A percentile compares a stretch with the other conserved stretches of the same genome.
These are phyloP conservation scores for Hura crepitans DNA, from an alignment of 441 rosid genomes.

Conservation along the genomic window DNA sequence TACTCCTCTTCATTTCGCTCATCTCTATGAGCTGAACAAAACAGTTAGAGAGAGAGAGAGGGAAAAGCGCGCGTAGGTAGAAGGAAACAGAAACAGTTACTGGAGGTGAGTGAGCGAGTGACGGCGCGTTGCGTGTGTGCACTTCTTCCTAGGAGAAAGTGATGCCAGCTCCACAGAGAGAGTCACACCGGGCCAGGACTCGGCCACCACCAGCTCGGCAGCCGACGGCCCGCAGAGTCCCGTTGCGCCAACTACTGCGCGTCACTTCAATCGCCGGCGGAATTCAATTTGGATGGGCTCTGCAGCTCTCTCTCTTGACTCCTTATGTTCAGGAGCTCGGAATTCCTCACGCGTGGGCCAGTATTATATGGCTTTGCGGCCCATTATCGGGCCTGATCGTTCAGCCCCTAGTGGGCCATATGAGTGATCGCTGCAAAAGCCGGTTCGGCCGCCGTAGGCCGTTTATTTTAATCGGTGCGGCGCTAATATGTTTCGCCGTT, in stretches of 20 bases:
- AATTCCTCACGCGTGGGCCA: conserved; percentile 94
- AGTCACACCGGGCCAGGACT: conserved; percentile 34
- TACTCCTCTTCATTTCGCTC: neutral
- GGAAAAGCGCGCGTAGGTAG: neutral
- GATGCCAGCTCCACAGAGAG: conserved; percentile 41
- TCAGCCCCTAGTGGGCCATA: conserved; percentile 84
- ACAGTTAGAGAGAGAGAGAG: neutral
- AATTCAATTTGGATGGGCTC: conserved; percentile 98
- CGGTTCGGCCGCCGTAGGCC: conserved; percentile 89
- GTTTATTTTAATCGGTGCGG: conserved; percentile 60
- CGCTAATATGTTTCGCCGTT: conserved; percentile 53
- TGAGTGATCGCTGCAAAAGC: conserved; percentile 83
- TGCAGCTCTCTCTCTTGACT: conserved; percentile 85
- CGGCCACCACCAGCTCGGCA: conserved; percentile 28
- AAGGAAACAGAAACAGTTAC: neutral
- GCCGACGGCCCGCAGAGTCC: conserved; percentile 38
- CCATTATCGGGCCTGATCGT: conserved; percentile 85
- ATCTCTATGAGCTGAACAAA: neutral
- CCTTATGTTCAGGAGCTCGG: conserved; percentile 98
- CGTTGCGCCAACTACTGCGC: conserved; percentile 60
- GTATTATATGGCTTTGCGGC: conserved; percentile 92
- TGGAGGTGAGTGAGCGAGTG: neutral
- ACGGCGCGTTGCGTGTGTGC: neutral
- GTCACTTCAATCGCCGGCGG: conserved; percentile 93
- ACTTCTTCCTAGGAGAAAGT: neutral